Base-by-base conservation (phyloP, 345 rosid genomes). In the Clausena lansium region DNA sequence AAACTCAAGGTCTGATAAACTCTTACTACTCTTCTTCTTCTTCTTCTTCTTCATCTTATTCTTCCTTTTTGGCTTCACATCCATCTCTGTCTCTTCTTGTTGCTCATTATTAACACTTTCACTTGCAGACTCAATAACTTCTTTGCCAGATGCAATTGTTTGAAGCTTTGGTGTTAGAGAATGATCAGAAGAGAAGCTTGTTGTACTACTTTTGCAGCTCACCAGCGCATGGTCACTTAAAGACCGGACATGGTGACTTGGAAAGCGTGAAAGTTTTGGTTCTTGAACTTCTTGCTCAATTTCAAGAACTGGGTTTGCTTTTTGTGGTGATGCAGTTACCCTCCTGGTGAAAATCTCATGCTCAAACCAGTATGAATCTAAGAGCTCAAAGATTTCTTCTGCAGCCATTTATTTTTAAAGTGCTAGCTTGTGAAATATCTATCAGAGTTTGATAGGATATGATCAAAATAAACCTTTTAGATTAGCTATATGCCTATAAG, bases 81-180 rank as follows among this genome's bases (percentile, higher is more conserved):
- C 7, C 8, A 6, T 52, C 6, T 1, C 57, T 7, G 17, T 52
- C 22, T 58, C 77, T 27, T 71, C 47, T 6, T 75, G 63, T 24
- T 17, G 22, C 20, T 52, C 7, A 17, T 17, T 1, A 17, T 64
- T 32, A 64, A 32, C 71, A n/a, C 3, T 9, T 5, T 20, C 52
- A 25, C 60, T 70, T 69, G 66, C 39, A 68, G 79, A 74, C 39
- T 77, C 87, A 2, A 27, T 17, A 52, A 52, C 83, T 74, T 86
- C 89, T 77, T 88, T 88, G 2, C 93, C 93, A 10, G 95, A 88
- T 45, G 75, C 78, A 70, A 91, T 84, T 36, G 88, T 79, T 73
- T 80, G 85, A 62, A 89, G 95, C 86, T 87, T 88, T 50, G 76
- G 82, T 13, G 82, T 11, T 15, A 70, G 0, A 52, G 57, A 52